Evolutionary conservation across 2,329 filamentous ascomycete species (phyloP).

Genomic region (Paecilomyces sp.): DNA sequence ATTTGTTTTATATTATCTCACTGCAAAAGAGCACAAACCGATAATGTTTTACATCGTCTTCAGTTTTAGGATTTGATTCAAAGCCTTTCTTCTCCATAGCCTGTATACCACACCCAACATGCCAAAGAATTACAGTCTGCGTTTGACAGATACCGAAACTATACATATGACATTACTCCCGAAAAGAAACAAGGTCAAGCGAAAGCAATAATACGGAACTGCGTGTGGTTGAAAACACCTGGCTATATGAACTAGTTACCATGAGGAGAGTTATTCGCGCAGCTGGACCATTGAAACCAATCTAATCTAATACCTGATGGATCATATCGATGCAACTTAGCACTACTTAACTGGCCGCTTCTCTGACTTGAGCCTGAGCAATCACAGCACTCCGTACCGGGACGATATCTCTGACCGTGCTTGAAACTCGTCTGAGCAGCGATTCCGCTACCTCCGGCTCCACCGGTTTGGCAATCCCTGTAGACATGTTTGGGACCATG

Average conservation of each 20-base stretch:
- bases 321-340: neutral
- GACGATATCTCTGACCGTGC: neutral
- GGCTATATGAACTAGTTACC: too few relatives aligned
- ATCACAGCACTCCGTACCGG: neutral
- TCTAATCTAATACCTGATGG: neutral
- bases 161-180: too few relatives aligned
- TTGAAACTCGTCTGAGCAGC: neutral
- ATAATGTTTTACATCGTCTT: neutral
- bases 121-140: too few relatives aligned
- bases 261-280: neutral
- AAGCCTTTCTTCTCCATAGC: neutral
- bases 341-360: neutral
- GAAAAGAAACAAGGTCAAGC: too few relatives aligned
- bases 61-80: neutral
- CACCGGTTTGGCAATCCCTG: neutral
- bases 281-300: neutral
- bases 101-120: neutral
- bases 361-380: neutral
- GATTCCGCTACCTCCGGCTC: neutral
- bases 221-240: too few relatives aligned
- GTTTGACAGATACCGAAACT: too few relatives aligned
- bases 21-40: neutral
- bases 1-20: neutral
- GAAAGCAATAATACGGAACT: too few relatives aligned
- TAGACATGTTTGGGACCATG: neutral